Conservation (phyloP, 169 alveolate genomes). For the Eimeria sp. region DNA sequence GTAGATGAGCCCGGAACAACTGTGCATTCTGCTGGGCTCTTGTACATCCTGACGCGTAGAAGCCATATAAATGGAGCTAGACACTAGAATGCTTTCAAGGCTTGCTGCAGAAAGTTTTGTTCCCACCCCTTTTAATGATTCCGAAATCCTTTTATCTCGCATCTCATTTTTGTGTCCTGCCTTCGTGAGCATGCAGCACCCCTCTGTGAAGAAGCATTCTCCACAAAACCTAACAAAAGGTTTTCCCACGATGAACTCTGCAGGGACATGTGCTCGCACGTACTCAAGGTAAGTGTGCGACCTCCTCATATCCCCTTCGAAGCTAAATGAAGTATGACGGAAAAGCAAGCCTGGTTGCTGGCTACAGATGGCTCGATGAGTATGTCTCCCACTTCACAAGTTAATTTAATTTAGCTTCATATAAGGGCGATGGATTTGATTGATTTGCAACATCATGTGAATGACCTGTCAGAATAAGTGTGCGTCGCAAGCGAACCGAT, state of each 20-base stretch:
- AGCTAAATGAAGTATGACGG: not conserved
- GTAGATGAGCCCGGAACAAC: not conserved
- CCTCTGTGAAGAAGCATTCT: constrained; percentile 50
- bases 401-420: not conserved
- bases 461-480: constrained; percentile 25
- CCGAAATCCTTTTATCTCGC: not conserved
- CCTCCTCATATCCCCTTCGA: not conserved
- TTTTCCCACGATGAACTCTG: constrained; percentile 43
- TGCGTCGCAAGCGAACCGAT: not conserved
- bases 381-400: not conserved
- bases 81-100: not conserved
- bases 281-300: constrained; percentile 32
- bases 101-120: not conserved
- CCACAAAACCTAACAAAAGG: constrained; percentile 2
- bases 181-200: constrained; percentile 48
- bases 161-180: not conserved
- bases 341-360: not conserved
- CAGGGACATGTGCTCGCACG: constrained; percentile 20
- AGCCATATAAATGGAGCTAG: not conserved
- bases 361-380: not conserved
- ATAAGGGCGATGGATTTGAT: not conserved
- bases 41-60: not conserved
- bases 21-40: not conserved
- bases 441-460: not conserved
- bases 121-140: not conserved